Conservation (phyloP, 1,139 yeast species). For the Tardiomyces depauwii region DNA sequence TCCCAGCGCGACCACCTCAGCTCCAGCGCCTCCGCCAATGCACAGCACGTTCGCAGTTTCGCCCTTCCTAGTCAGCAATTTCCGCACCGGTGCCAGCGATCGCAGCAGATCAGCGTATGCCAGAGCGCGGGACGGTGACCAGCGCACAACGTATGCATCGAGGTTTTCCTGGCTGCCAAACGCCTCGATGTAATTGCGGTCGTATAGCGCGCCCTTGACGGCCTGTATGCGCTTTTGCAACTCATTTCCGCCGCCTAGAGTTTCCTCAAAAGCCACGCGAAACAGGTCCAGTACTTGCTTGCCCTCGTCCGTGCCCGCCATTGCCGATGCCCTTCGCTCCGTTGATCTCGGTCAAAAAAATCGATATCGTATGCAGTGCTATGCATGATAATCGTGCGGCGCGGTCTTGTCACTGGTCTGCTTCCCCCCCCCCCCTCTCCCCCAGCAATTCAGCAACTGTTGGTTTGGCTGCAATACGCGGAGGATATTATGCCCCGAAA, state of each 20-base stretch:
- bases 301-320: neutral
- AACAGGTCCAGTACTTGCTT: slow-evolving; percentile 18
- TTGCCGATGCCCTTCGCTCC: neutral
- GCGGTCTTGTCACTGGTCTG: too few species aligned
- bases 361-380: too few species aligned
- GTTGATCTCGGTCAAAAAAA: too few species aligned
- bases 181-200: slow-evolving; percentile 60
- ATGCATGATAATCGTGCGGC: too few species aligned
- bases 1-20: slow-evolving; percentile 63
- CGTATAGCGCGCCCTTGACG: slow-evolving; percentile 59
- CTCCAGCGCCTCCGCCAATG: slow-evolving; percentile 87
- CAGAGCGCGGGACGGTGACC: slow-evolving; percentile 78
- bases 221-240: slow-evolving; percentile 36
- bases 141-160: slow-evolving; percentile 67
- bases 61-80: slow-evolving; percentile 4
- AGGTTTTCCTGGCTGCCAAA: slow-evolving; percentile 54
- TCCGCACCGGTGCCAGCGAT: slow-evolving; percentile 7
- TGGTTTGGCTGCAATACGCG: too few species aligned
- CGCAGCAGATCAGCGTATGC: slow-evolving; percentile 60
- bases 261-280: slow-evolving; percentile 12
- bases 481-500: too few species aligned
- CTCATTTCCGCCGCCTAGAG: slow-evolving; percentile 11
- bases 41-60: slow-evolving; percentile 33
- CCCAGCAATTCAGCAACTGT: too few species aligned
- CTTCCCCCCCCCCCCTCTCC: too few species aligned